A percentile compares a stretch with the other conserved stretches of the same genome.
Conservation (phyloP, 1,284 basidiomycete species). For the Cryptococcus hybrid region DNA sequence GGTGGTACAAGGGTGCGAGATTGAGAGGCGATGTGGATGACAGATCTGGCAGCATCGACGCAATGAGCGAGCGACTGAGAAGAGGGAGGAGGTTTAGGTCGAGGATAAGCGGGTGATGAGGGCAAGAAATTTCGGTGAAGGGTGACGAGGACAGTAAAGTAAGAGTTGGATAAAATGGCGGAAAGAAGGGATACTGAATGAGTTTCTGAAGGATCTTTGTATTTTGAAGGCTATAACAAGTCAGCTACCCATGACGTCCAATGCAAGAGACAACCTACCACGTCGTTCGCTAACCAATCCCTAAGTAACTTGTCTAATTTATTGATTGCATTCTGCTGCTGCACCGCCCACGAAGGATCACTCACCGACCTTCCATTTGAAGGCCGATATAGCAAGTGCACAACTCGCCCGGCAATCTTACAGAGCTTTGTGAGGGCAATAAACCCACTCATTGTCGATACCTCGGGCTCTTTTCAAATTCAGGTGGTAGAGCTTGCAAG, state of each 20-base stretch:
- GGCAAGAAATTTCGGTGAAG: slow-evolving; percentile 80
- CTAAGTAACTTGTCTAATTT: slow-evolving; percentile 69
- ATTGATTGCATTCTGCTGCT: slow-evolving; percentile 71
- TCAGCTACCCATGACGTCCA: neutral
- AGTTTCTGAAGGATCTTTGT: slow-evolving; percentile 47
- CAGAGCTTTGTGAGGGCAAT: slow-evolving; percentile 72
- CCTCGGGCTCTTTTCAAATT: slow-evolving; percentile 52
- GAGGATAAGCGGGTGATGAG: slow-evolving; percentile 39
- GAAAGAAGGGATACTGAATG: slow-evolving; percentile 58
- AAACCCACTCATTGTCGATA: slow-evolving; percentile 66
- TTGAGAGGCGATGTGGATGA: slow-evolving; percentile 76
- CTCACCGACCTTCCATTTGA: slow-evolving; percentile 31
- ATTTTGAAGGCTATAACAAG: slow-evolving; percentile 61
- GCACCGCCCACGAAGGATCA: slow-evolving; percentile 68
- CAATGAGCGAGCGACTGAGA: slow-evolving; percentile 44
- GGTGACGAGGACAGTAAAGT: slow-evolving; percentile 82
- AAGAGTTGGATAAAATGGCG: slow-evolving; percentile 82
- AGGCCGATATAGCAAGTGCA: slow-evolving; percentile 51
- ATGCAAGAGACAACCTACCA: slow-evolving; percentile 23
- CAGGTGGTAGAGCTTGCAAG: slow-evolving; percentile 23
- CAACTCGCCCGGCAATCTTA: slow-evolving; percentile 72
- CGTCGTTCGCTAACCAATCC: slow-evolving; percentile 71
- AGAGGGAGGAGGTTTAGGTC: slow-evolving; percentile 42
- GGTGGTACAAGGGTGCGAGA: slow-evolving; percentile 80
- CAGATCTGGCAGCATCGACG: slow-evolving; percentile 46